Evolutionary conservation across 2,329 filamentous ascomycete genomes (phyloP), one percentile per base, ranked within the genome.

Genomic region (Colletotrichum filicis): DNA sequence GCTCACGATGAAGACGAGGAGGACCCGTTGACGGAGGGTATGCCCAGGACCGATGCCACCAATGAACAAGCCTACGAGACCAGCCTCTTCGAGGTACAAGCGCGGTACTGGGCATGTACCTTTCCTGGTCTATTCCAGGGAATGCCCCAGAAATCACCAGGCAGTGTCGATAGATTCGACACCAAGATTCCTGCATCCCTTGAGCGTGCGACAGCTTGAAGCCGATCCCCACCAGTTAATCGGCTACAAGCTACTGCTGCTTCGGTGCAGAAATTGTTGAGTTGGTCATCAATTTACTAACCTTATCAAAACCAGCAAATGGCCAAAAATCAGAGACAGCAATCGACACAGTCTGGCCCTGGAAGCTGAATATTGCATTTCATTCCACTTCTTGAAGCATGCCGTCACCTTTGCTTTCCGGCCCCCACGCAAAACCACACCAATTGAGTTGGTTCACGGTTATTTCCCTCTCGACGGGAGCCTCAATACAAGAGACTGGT

Each of bases 21-120:
- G 56, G 32, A 60, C 52, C 55, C 37, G 55, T 52, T 37, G 53
- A 57, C 28, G 46, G 66, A 69, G 66, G 35, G 42, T 26, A 19
- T 53, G 59, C 24, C 61, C 46, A 61, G 61, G 66, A 16, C 60
- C 71, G 60, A 56, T 60, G 67, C 55, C 35, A 61, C 66, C 60
- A 70, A 60, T 61, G 14, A 55, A 56, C 53, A 55, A 61, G 42
- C 28, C 53, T 49, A n/a, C 19, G 5, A 49, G 35, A 22, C 30
- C 32, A 6, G 64, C 28, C 32, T 42, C 22, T 11, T 52, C 56
- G 28, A 52, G 67, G 61, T 71, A 73, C 66, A 66, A 65, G 42
- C 49, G 11, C 26, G 30, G 71, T 71, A 71, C 71, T 70, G 60
- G 56, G 4, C 14, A 57, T 56, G 71, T 70, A 71, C 60, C 28